Conservation (phyloP, 768 basidiomycete species). For the Boletus fagicola region DNA sequence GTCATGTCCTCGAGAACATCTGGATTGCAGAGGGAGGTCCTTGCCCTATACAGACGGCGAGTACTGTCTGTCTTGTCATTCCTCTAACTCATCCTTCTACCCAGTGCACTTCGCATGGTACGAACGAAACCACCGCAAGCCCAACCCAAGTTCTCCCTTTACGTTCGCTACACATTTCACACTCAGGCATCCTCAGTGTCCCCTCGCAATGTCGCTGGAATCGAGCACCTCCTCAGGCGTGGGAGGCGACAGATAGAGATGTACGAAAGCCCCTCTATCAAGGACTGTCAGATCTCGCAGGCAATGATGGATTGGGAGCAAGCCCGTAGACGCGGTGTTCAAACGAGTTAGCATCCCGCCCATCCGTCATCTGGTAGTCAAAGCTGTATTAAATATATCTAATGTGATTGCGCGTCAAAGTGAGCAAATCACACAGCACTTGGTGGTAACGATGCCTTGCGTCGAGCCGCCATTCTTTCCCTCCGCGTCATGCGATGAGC, state of each 20-base stretch:
- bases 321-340: constrained; percentile 17
- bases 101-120: constrained; percentile 75
- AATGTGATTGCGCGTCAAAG: constrained; percentile 6
- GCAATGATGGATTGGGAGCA: constrained; percentile 69
- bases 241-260: constrained; percentile 65
- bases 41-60: constrained; percentile 56
- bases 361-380: not conserved
- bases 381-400: constrained; percentile 10
- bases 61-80: not conserved
- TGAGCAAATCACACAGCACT: constrained; percentile 3
- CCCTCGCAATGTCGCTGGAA: constrained; percentile 61
- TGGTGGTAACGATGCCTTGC: constrained; percentile 5
- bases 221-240: constrained; percentile 76
- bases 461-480: constrained; percentile 19
- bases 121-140: constrained; percentile 59
- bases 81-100: constrained; percentile 6
- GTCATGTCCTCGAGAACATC: constrained; percentile 38
- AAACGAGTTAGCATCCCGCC: constrained; percentile 13
- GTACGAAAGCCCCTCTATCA: constrained; percentile 65
- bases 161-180: constrained; percentile 68
- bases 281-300: constrained; percentile 70
- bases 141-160: constrained; percentile 64
- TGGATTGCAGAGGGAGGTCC: constrained; percentile 52
- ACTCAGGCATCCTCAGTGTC: constrained; percentile 58
- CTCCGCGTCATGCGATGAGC: constrained; percentile 22